Percentiles rank a stretch among this genome's conserved stretches.
Evolutionary conservation across 768 basidiomycete species (phyloP).

Genomic region (Crassisporium funariophilum): DNA sequence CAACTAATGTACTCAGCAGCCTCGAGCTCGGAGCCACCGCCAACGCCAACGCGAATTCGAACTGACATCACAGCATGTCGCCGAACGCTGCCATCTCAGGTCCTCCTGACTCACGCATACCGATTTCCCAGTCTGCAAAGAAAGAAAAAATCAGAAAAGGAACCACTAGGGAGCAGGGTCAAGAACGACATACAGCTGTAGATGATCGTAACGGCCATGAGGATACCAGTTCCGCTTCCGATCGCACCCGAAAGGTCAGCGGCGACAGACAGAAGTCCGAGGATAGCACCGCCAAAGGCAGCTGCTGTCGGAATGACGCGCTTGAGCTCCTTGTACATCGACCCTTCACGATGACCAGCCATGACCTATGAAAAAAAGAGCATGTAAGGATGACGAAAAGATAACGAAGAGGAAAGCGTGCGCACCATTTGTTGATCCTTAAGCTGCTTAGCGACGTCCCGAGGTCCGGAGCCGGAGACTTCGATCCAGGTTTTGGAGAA

Average conservation of each 20-base stretch:
- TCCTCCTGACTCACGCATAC: slow-evolving; percentile 83
- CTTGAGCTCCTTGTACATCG: slow-evolving; percentile 99
- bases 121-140: slow-evolving; percentile 87
- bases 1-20: too few relatives aligned
- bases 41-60: too few relatives aligned
- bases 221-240: slow-evolving; percentile 92
- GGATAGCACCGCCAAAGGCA: slow-evolving; percentile 95
- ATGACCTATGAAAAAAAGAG: slow-evolving; percentile 50
- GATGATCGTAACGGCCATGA: slow-evolving; percentile 98
- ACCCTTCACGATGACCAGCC: slow-evolving; percentile 92
- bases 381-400: not conserved
- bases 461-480: slow-evolving; percentile 92
- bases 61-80: slow-evolving; percentile 71
- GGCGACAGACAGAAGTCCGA: slow-evolving; percentile 86
- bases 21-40: too few relatives aligned
- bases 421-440: slow-evolving; percentile 98
- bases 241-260: slow-evolving; percentile 97
- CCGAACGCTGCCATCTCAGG: slow-evolving; percentile 82
- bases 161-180: slow-evolving; percentile 11
- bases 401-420: slow-evolving; percentile 1
- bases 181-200: slow-evolving; percentile 73
- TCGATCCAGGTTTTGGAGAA: slow-evolving; percentile 99
- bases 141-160: slow-evolving; percentile 6
- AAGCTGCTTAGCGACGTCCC: slow-evolving; percentile 96
- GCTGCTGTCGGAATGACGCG: slow-evolving; percentile 97